Evolutionary conservation across 179 eudicot species (phyloP).

Genomic region (Beta corolliflora): DNA sequence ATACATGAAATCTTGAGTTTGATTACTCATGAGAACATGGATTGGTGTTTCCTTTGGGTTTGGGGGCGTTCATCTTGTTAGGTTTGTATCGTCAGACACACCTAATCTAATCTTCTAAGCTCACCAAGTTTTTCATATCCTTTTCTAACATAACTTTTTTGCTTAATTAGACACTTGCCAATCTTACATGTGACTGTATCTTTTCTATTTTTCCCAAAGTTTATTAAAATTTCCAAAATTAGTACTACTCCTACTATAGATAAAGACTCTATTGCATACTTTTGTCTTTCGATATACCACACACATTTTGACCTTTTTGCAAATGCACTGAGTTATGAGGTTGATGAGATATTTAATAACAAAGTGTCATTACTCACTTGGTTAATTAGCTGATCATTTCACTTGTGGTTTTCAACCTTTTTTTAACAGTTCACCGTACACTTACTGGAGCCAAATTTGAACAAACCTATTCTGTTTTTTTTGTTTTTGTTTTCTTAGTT

Average conservation of each 20-base stretch:
- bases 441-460: constrained; percentile 21
- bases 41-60: neutral
- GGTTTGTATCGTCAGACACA: neutral
- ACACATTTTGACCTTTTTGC: neutral
- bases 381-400: neutral
- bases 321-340: neutral
- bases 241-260: neutral
- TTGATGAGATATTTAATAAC: neutral
- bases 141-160: neutral
- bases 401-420: neutral
- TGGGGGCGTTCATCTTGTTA: neutral
- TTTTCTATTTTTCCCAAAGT: neutral
- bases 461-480: neutral
- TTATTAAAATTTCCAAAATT: neutral
- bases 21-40: neutral
- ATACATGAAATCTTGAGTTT: neutral
- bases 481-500: neutral
- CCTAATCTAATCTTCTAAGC: neutral
- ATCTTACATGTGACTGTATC: neutral
- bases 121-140: neutral
- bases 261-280: no score
- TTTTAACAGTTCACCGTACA: neutral
- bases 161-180: neutral
- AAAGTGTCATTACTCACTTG: neutral
- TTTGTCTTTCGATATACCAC: no score